A percentile compares a stretch with the other conserved stretches of the same genome.
Evolutionary conservation across 371 early-diverging fungal species (phyloP).

Genomic region (Sporodiniella umbellata): DNA sequence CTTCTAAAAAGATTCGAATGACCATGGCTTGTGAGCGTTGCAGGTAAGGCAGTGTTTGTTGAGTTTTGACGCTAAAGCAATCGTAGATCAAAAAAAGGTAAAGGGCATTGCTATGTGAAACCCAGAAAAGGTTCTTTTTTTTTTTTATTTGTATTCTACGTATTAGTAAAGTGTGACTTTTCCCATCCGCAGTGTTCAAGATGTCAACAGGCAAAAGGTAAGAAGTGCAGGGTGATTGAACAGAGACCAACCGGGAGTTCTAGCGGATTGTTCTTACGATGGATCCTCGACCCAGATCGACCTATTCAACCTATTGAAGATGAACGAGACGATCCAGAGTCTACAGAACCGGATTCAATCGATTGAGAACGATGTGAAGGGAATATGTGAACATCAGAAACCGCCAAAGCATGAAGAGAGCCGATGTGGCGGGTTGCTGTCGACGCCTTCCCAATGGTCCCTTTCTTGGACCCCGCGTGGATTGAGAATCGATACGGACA

Average conservation of each 20-base stretch:
- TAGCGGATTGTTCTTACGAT: conserved; percentile 43
- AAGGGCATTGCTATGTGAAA: conserved; percentile 1
- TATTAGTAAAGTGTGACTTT: conserved; percentile 51
- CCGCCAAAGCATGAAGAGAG: not conserved
- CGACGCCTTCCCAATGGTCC: conserved; percentile 31
- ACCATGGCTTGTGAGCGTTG: conserved; percentile 55
- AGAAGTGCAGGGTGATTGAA: not conserved
- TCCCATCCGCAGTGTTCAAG: conserved; percentile 43
- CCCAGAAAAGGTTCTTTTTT: not conserved
- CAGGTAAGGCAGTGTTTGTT: conserved; percentile 24
- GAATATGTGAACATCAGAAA: conserved; percentile 14
- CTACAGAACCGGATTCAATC: conserved; percentile 31
- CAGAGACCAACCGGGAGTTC: not conserved
- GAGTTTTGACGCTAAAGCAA: not conserved
- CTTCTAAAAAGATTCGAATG: conserved; percentile 49
- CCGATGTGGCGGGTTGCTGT: too few species aligned
- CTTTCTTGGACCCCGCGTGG: conserved; percentile 40
- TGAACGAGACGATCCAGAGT: conserved; percentile 38
- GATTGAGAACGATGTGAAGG: conserved; percentile 31
- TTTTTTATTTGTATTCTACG: not conserved
- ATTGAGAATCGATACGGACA: conserved; percentile 41
- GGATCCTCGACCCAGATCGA: conserved; percentile 50
- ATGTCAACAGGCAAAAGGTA: conserved; percentile 44
- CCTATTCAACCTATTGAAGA: conserved; percentile 40
- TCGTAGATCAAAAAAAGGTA: conserved; percentile 49